These are phyloP conservation scores for Colletotrichum zoysiae DNA, from an alignment of 2,329 filamentous ascomycete genomes.

Conservation along the genomic window DNA sequence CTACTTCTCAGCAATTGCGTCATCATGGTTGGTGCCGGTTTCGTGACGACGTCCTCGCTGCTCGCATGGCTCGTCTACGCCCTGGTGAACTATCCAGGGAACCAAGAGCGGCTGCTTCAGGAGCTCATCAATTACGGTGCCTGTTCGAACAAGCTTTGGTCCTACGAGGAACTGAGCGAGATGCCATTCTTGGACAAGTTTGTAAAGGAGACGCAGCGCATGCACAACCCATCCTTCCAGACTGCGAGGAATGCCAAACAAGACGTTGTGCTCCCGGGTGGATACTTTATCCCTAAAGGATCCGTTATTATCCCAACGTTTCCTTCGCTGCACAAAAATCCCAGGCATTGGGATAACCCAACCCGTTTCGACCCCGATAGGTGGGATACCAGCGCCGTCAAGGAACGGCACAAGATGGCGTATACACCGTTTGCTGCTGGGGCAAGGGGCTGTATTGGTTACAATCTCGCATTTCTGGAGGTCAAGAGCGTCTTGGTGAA, in stretches of 20 bases:
- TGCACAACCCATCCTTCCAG: conserved; percentile 32
- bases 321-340: conserved; percentile 23
- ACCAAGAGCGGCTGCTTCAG: conserved; percentile 20
- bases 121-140: conserved; percentile 8
- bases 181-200: conserved; percentile 29
- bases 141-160: too few species aligned
- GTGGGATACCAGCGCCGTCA: conserved; percentile 16
- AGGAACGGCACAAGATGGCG: conserved; percentile 10
- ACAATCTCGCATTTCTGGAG: conserved; percentile 22
- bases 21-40: conserved; percentile 25
- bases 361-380: conserved; percentile 21
- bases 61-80: conserved; percentile 24
- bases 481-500: conserved; percentile 29
- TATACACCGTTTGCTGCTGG: conserved; percentile 31
- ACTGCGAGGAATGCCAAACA: conserved; percentile 16
- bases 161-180: conserved; percentile 14
- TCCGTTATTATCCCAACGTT: conserved; percentile 23
- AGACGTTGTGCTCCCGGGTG: conserved; percentile 20
- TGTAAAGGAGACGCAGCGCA: conserved; percentile 25
- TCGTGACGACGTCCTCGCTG: conserved; percentile 25
- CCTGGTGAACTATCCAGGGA: conserved; percentile 18
- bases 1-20: conserved; percentile 28
- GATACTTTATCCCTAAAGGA: conserved; percentile 17
- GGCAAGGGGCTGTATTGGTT: conserved; percentile 18
- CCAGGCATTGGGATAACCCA: conserved; percentile 19